These are phyloP conservation scores for Syzygium jambos DNA, from an alignment of 345 rosid species.

Conservation along the genomic window DNA sequence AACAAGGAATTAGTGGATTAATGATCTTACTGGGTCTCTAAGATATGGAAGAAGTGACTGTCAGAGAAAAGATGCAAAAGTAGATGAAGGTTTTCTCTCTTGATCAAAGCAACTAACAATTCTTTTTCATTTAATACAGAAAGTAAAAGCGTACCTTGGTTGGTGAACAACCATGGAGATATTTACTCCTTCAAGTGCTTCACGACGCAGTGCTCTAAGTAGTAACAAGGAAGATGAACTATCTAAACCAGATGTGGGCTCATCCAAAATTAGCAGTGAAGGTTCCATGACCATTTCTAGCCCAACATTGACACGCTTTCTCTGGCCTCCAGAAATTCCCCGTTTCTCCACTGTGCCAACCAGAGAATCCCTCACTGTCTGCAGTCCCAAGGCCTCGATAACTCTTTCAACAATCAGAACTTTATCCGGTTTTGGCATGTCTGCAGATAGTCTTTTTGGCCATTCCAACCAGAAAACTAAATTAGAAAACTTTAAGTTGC, in stretches of 20 bases:
- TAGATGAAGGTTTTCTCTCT: background rate
- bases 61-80: background rate
- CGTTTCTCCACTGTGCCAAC: constrained; percentile 87
- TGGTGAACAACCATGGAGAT: constrained; percentile 87
- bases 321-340: constrained; percentile 95
- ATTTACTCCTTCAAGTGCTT: constrained; percentile 90
- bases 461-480: constrained; percentile 5
- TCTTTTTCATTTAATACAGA: background rate
- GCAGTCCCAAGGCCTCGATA: constrained; percentile 77
- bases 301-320: constrained; percentile 90
- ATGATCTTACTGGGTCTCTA: background rate
- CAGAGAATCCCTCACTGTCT: constrained; percentile 70
- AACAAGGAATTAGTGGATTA: background rate
- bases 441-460: constrained; percentile 49
- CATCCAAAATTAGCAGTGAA: constrained; percentile 79
- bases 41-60: background rate
- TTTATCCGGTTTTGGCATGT: constrained; percentile 77
- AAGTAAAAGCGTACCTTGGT: constrained; percentile 49
- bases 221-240: constrained; percentile 82
- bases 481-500: background rate
- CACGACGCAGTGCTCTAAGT: constrained; percentile 76
- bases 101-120: background rate
- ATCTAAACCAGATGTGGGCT: constrained; percentile 89
- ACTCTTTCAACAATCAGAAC: constrained; percentile 89
- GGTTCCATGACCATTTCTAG: constrained; percentile 98